These are phyloP conservation scores for Paxillus involutus DNA, from an alignment of 768 basidiomycete species.

Conservation along the genomic window DNA sequence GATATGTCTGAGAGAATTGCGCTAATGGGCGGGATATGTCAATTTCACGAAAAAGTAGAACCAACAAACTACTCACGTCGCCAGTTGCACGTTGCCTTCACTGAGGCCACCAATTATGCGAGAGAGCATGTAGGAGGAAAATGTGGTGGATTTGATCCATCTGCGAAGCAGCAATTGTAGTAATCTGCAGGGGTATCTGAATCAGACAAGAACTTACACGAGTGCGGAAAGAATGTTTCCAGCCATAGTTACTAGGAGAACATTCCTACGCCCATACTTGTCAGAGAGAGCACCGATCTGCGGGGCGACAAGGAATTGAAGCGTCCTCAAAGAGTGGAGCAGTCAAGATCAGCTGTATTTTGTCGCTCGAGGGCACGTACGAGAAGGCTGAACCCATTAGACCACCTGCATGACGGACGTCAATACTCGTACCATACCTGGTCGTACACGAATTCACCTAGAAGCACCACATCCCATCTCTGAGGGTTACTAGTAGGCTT, in stretches of 20 bases:
- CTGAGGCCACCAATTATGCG: conserved; percentile 90
- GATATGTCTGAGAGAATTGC: conserved; percentile 94
- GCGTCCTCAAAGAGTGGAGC: conserved; percentile 50
- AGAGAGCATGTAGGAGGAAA: conserved; percentile 87
- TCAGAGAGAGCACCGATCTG: conserved; percentile 84
- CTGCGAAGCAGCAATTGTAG: conserved; percentile 35
- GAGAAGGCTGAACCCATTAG: conserved; percentile 94
- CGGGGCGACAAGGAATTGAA: conserved; percentile 85
- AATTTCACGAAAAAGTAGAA: not conserved
- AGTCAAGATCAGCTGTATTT: conserved; percentile 34
- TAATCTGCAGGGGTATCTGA: not conserved
- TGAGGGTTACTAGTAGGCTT: conserved; percentile 58
- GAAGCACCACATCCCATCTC: conserved; percentile 91
- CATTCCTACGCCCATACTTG: conserved; percentile 81
- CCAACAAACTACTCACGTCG: conserved; percentile 63
- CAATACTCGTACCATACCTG: not conserved
- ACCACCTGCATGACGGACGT: conserved; percentile 51
- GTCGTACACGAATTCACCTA: conserved; percentile 51
- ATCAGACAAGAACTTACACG: conserved; percentile 49
- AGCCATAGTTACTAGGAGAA: conserved; percentile 85
- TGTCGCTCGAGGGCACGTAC: conserved; percentile 45
- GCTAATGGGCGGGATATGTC: conserved; percentile 38
- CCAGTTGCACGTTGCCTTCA: conserved; percentile 97
- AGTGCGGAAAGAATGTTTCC: conserved; percentile 92
- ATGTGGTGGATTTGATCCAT: conserved; percentile 89